Base-by-base conservation (phyloP, 805 yeast genomes). In the Cyberlindnera misumaiensis region DNA sequence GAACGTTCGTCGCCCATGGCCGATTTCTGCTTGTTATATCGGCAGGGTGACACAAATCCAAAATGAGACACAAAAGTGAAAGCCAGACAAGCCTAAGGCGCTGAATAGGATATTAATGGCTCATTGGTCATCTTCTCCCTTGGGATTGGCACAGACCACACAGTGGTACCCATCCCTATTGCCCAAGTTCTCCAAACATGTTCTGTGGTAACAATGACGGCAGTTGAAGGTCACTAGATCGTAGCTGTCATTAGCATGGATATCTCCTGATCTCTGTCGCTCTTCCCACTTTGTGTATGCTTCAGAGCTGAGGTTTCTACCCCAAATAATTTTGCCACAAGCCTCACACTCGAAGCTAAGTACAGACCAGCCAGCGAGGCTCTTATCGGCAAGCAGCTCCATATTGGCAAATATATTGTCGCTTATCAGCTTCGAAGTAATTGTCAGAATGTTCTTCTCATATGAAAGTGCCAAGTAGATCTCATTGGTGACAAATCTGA, bases 251-350 rank as follows among this genome's bases (percentile, higher is more conserved):
- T 25, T 34, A 40, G 33, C 32, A 29, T 9, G 27, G 15, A 39
- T 32, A 3, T 42, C 44, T 39, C 62, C 57, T 9, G 60, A 49
- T 47, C 60, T 52, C 32, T 56, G 57, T 35, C 43, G 52, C 20
- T 66, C 64, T 49, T 76, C 82, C 89, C 89, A 83, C 4, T 71
- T 64, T 31, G 68, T 66, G 38, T 73, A 72, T 29, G 72, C 65
- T 8, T 61, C 65, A 2, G 74, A 62, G 17, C 68, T 63, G 3
- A 83, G 54, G 2, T 76, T 75, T 2, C 73, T 56, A 0, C 96
- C 96, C 78, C 88, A 80, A 26, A 88, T 62, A 15, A 64, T 63
- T 44, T 77, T 77, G 1, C 86, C 89, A 58, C 97, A 89, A 0
- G 81, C 73, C 27, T 82, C 82, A 57, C 97, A 89, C 34, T 70